These are phyloP conservation scores for Leccinum uliginosum DNA, from an alignment of 768 basidiomycete species.

Conservation along the genomic window DNA sequence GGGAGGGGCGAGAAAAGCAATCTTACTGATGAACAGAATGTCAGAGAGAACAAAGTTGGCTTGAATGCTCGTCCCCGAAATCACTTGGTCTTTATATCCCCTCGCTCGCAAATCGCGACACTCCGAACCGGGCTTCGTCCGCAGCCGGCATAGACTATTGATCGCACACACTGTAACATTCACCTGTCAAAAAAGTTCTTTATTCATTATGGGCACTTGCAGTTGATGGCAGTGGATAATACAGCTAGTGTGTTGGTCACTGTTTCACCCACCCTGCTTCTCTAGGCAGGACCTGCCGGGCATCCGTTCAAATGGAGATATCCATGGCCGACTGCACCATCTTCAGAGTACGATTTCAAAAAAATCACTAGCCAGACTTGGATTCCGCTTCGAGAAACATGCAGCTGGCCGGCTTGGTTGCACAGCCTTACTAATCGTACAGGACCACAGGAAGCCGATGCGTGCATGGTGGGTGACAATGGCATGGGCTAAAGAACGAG, in stretches of 20 bases:
- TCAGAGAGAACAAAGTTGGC: not conserved
- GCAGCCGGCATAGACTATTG: not conserved
- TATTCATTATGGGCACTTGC: too few relatives aligned
- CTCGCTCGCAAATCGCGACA: not conserved
- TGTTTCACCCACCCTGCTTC: not conserved
- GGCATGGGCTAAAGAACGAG: not conserved
- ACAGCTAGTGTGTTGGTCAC: too few relatives aligned
- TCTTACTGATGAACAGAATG: constrained; percentile 1
- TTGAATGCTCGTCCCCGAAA: not conserved
- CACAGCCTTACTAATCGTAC: not conserved
- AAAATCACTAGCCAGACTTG: not conserved
- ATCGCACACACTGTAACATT: not conserved
- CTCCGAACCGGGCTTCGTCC: not conserved
- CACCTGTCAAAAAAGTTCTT: not conserved
- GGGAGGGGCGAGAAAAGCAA: not conserved
- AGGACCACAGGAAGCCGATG: constrained; percentile 1
- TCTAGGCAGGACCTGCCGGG: not conserved
- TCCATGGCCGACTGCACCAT: not conserved
- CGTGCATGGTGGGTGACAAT: not conserved
- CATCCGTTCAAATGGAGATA: not conserved
- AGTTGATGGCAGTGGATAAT: too few relatives aligned
- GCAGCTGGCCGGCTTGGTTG: not conserved
- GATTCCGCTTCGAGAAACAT: not conserved
- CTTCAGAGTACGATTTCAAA: not conserved
- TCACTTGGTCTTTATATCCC: constrained; percentile 7